Evolutionary conservation across 345 rosid species (phyloP), one percentile per base, ranked within the genome.

Genomic region (Xanthoceras sorbifolium): DNA sequence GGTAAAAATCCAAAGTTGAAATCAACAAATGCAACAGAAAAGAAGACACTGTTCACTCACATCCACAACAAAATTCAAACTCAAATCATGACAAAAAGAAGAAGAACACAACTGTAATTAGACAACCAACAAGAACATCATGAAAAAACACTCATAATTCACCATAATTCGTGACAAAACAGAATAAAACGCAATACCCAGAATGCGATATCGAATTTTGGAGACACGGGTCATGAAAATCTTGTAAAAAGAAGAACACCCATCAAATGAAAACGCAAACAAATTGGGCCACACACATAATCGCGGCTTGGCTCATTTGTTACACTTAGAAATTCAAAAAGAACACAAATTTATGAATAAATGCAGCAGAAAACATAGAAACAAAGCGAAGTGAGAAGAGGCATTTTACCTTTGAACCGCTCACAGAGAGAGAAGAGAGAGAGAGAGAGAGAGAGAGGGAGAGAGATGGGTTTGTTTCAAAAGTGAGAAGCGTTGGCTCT

Each of bases 371-470:
- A 68, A 81, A 52, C 25, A 36, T 5, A 17, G 44, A 78, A 57
- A 40, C 12, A 38, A 48, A 29, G 32, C 29, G n/a, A 10, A 54
- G 26, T 3, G 61, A 46, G 75, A 68, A 42, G 46, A 14, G 12
- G 71, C 70, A 74, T 64, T 42, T 74, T 5, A 71, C 78, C 63
- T 73, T 69, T 48, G 75, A 71, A 74, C 31, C 60, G 74, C 42
- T 22, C 1, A 38, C 40, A 34, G 73, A 36, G 63, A 25, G 12
- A 34, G 52, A 73, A 25, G 79, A 62, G 50, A 34, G 73, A 36
- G 63, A 25, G 12, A 34, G 52, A 73, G 55, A 38, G 77, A 14
- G 76, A 26, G 80, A 64, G 50, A 34, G 73, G 44, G 22, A 68
- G 64, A 26, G 29, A 60, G 3, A 38, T 12, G 42, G 59, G 69